Percentiles rank a stretch among this genome's conserved stretches.
phyloP scores from a whole-genome alignment of 345 rosid genomes.

The Syzygium jambos region DNA sequence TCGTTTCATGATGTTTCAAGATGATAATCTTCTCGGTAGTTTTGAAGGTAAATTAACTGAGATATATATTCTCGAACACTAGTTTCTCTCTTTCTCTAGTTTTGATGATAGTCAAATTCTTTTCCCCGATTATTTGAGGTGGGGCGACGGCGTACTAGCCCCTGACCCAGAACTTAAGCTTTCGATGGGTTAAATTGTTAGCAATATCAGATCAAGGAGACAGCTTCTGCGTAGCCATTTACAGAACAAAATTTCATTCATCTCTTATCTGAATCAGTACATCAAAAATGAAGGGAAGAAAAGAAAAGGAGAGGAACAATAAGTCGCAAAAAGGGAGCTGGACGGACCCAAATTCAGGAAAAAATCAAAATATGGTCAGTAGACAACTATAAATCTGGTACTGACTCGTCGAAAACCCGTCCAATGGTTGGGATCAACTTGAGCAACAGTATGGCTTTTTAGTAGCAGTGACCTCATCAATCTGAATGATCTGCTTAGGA shows the following conservation, averaged over 20 bases:
- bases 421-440: not conserved
- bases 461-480: constrained; percentile 58
- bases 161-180: not conserved
- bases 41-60: not conserved
- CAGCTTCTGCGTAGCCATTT: not conserved
- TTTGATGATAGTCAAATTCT: not conserved
- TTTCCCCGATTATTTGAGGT: not conserved
- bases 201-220: not conserved
- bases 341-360: not conserved
- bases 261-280: not conserved
- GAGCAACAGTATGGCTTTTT: constrained; percentile 52
- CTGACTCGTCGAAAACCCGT: not conserved
- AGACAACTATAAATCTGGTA: not conserved
- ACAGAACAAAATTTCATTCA: not conserved
- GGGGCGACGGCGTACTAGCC: not conserved
- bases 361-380: not conserved
- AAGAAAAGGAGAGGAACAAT: not conserved
- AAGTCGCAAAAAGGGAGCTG: not conserved
- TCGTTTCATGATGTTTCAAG: not conserved
- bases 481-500: constrained; percentile 42
- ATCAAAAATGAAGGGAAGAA: not conserved
- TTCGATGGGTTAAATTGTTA: not conserved
- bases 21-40: not conserved
- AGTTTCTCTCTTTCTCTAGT: not conserved
- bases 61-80: not conserved